Conservation (phyloP, 2,329 filamentous ascomycete genomes). For the Exophiala mesophila region DNA sequence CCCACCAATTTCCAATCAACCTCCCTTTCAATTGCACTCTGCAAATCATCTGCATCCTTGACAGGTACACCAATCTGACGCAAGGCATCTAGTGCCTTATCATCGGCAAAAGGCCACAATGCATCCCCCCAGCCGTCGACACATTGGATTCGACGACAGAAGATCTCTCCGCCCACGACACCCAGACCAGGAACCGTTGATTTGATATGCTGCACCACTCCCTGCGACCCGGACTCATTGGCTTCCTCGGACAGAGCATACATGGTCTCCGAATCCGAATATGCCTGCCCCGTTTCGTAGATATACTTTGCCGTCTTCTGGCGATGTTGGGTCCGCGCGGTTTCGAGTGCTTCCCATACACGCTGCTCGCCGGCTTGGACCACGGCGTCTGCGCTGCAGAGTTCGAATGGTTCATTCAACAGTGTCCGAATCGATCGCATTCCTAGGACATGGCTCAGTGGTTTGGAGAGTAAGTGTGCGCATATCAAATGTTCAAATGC, state of each 20-base stretch:
- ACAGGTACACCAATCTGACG: constrained; percentile 35
- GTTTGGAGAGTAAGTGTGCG: constrained; percentile 41
- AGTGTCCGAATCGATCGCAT: constrained; percentile 42
- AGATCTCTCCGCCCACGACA: constrained; percentile 39
- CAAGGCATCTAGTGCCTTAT: constrained; percentile 31
- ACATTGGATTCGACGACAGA: constrained; percentile 40
- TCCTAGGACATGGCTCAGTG: constrained; percentile 42
- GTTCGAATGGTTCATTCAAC: constrained; percentile 40
- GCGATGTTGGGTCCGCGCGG: constrained; percentile 43
- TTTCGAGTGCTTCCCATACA: constrained; percentile 36
- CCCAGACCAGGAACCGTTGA: constrained; percentile 39
- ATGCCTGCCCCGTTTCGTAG: constrained; percentile 19
- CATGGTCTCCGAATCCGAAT: constrained; percentile 21
- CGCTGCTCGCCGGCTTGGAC: constrained; percentile 36
- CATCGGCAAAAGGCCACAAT: constrained; percentile 38
- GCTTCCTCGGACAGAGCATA: constrained; percentile 22
- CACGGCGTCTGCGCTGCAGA: constrained; percentile 40
- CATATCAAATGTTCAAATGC: constrained; percentile 44
- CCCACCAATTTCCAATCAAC: constrained; percentile 29
- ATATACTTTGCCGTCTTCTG: constrained; percentile 43
- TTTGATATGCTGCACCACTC: constrained; percentile 21
- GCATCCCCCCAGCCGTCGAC: constrained; percentile 31
- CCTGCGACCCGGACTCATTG: constrained; percentile 30
- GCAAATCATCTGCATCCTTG: constrained; percentile 31
- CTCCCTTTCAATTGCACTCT: constrained; percentile 32